Base-by-base conservation (phyloP, 1,284 basidiomycete species). In the Trichosporon sp. region DNA sequence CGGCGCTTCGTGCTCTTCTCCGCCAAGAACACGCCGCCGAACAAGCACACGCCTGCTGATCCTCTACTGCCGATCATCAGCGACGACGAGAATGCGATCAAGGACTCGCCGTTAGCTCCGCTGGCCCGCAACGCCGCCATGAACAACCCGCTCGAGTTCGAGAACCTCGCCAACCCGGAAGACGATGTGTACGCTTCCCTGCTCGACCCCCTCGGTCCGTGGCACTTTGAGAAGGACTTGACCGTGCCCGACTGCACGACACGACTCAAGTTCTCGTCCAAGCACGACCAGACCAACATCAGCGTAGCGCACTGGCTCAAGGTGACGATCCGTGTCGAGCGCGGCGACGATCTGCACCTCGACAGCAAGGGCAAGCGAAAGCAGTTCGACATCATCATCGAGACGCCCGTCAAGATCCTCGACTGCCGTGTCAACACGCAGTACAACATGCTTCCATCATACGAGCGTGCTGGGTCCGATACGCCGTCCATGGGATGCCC, bases 331-430 rank as follows among this genome's bases (percentile, higher is more conserved):
- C 87, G 95, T 16, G 91, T 98, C 14, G 92, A 96, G 83, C 87
- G 91, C 51, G 92, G 91, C 0, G 91, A 92, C 77, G 89, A 90
- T 76, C 74, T 84, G 32, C 86, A 87, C 38, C 68, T 91, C 6
- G 92, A 93, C 76, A 77, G 87, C 14, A 90, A 89, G 81, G 89
- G 91, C 54, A 91, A 88, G 80, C 87, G 89, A 73, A 94, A 93
- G 82, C 83, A 84, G 71, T 95, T 92, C 83, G 96, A 98, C 83
- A 94, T 98, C 76, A 91, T 95, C 66, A 90, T 98, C 68, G 84
- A 85, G 70, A 85, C 84, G 14, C 84, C 84, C 2, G 79, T 85
- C 70, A 84, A 84, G 73, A 79, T 85, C 7, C 77, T 85, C 19
- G 83, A 85, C 70, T 93, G 91, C 79, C 88, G 90, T 21, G 94